Conservation (phyloP, 2,329 filamentous ascomycete genomes). For the Neospermospora avenae region DNA sequence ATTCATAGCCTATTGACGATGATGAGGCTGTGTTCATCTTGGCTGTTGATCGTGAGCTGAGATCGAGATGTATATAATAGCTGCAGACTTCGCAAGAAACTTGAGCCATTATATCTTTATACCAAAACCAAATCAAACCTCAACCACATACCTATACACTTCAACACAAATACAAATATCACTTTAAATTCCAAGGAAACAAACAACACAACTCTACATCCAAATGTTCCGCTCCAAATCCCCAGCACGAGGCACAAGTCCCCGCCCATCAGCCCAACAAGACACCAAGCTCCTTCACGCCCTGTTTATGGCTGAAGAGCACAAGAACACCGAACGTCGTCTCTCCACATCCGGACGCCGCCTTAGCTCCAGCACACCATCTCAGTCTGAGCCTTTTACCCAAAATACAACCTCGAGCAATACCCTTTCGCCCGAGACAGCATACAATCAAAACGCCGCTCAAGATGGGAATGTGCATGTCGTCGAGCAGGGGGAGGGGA, state of each 20-base stretch:
- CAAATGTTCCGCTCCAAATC: not conserved
- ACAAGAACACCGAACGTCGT: not conserved
- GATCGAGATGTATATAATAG: not conserved
- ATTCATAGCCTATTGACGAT: not conserved
- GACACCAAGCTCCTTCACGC: conserved; percentile 3
- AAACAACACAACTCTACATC: not conserved
- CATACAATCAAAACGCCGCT: not conserved
- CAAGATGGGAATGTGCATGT: not conserved
- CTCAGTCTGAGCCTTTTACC: not conserved
- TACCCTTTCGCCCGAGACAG: not conserved
- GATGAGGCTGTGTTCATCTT: conserved; percentile 1
- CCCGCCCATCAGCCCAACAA: not conserved
- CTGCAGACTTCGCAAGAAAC: not conserved
- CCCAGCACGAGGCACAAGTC: not conserved
- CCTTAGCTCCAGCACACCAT: not conserved
- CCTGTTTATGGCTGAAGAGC: conserved; percentile 1
- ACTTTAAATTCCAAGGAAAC: not conserved
- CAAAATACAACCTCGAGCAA: not conserved
- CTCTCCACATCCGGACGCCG: not conserved
- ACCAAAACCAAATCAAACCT: not conserved
- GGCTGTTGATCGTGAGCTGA: too few species aligned
- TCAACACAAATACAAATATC: not conserved
- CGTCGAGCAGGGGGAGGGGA: not conserved
- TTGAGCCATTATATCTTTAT: not conserved
- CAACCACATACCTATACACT: not conserved